A percentile compares a stretch with the other conserved stretches of the same genome.
Evolutionary conservation across 1,284 basidiomycete genomes (phyloP).

Genomic region (Sporisorium graminicola): DNA sequence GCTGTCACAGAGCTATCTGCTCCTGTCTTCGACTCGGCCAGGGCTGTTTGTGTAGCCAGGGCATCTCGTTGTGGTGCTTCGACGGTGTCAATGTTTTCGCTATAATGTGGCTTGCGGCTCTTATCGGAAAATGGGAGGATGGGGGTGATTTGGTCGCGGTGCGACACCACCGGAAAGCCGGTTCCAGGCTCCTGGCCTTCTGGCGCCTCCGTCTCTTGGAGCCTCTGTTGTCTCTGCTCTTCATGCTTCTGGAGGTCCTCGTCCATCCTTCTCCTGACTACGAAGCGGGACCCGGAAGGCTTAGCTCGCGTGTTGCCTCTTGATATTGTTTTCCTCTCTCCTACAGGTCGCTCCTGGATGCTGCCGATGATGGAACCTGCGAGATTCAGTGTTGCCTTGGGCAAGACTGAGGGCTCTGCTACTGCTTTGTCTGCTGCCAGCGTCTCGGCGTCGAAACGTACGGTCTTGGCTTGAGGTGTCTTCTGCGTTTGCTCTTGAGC

Average conservation of each 20-base stretch:
- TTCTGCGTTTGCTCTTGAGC: neutral
- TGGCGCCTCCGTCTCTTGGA: conserved; percentile 10
- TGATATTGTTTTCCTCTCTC: conserved; percentile 12
- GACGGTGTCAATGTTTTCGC: conserved; percentile 37
- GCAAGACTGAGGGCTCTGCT: neutral
- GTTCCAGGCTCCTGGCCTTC: conserved; percentile 41
- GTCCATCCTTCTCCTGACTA: conserved; percentile 44
- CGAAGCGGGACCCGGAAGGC: conserved; percentile 37
- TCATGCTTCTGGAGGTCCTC: conserved; percentile 46
- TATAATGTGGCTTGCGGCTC: conserved; percentile 13
- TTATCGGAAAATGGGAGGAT: conserved; percentile 28
- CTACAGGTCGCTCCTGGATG: conserved; percentile 40
- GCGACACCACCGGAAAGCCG: conserved; percentile 38
- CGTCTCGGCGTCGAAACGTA: conserved; percentile 20
- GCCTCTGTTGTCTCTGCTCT: conserved; percentile 25
- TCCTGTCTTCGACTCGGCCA: neutral
- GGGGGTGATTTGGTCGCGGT: conserved; percentile 36
- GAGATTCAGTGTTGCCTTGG: conserved; percentile 12
- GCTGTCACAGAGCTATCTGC: neutral
- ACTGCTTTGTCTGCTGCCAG: neutral
- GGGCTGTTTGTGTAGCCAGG: conserved; percentile 17
- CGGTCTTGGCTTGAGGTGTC: conserved; percentile 4
- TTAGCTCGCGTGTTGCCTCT: conserved; percentile 10
- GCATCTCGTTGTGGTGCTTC: conserved; percentile 35
- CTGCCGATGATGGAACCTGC: conserved; percentile 38